Evolutionary conservation across 129 eudicot species (phyloP), one percentile per base, ranked within the genome.

Genomic region (Oenanthe sinensis): DNA sequence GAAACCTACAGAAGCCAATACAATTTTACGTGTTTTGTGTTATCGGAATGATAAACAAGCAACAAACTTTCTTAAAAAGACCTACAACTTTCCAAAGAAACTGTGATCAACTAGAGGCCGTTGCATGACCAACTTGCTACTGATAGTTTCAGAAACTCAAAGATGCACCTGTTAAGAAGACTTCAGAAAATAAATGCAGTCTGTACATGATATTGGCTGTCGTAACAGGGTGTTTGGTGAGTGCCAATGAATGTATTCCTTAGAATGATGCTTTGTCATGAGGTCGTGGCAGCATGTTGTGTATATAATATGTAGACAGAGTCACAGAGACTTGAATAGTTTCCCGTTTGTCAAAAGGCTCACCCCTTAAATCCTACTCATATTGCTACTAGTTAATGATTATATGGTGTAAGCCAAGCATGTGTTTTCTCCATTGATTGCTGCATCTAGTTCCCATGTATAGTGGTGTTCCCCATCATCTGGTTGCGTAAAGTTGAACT

Each of bases 11-110:
- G 98, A 93, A 28, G 89, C 97, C 54, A 96, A 96, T 85, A 96
- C 99, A 1, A 86, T 92, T 76, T 71, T 96, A 73, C 90, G 99
- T 37, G 96, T 86, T 77, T 81, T 96, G 82, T 96, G 99, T 76
- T 90, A 89, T 79, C 87, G 99, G 49, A 92, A 96, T 33, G 99
- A 96, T 48, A 97, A 96, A 10, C 90, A 85, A 8, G 97, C 99
- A 77, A 80, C 97, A 0, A 96, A 77, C 79, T 96, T 92, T 82
- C 92, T 96, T 2, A 96, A 92, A 86, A 96, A 89, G 87, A 84
- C 99, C 13, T 96, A 92, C 83, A 92, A 92, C 82, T 81, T 96
- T 75, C 99, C 99, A 5, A 96, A 92, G 86, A 96, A 96, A 73
- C 85, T 95, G 46, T 91, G 54, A 72, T 6, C 69, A 52, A 14